These are phyloP conservation scores for Diplosphaera chodatii DNA, from an alignment of 139 green algal species.

Conservation along the genomic window DNA sequence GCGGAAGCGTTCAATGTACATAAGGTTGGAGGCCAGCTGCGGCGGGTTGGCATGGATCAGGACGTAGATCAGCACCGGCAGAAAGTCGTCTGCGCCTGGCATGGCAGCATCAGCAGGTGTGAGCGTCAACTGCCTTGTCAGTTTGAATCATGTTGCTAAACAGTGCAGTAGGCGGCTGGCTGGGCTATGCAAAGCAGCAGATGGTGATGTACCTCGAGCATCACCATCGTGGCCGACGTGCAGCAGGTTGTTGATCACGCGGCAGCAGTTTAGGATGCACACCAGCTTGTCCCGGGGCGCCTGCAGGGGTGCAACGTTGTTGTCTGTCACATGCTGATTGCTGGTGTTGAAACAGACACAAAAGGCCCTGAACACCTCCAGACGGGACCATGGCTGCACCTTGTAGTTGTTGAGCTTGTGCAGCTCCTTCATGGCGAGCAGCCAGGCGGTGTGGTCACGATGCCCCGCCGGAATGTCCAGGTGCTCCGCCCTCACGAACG, in stretches of 20 bases:
- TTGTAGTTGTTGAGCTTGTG: conserved; percentile 82
- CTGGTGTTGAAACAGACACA: no score
- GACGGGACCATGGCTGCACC: conserved; percentile 21
- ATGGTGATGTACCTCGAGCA: conserved; percentile 4
- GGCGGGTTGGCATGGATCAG: conserved; percentile 68
- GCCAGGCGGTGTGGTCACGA: conserved; percentile 24
- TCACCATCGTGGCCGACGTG: conserved; percentile 15
- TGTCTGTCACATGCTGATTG: no score
- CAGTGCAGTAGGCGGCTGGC: neutral
- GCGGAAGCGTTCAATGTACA: conserved; percentile 74
- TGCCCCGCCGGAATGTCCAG: conserved; percentile 69
- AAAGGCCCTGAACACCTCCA: no score
- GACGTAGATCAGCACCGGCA: conserved; percentile 88
- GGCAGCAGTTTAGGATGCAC: conserved; percentile 86
- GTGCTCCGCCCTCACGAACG: conserved; percentile 71
- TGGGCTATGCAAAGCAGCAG: neutral
- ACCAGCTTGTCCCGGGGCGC: conserved; percentile 94
- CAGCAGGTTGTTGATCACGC: conserved; percentile 78
- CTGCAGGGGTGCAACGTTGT: no score
- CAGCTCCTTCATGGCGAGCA: conserved; percentile 81
- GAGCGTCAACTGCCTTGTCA: no score
- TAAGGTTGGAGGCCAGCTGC: conserved; percentile 59
- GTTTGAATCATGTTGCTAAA: no score
- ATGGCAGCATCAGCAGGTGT: no score
- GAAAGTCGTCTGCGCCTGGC: conserved; percentile 92